These are phyloP conservation scores for Gnomoniopsis smithogilvyi DNA, from an alignment of 2,329 filamentous ascomycete genomes.

Conservation along the genomic window DNA sequence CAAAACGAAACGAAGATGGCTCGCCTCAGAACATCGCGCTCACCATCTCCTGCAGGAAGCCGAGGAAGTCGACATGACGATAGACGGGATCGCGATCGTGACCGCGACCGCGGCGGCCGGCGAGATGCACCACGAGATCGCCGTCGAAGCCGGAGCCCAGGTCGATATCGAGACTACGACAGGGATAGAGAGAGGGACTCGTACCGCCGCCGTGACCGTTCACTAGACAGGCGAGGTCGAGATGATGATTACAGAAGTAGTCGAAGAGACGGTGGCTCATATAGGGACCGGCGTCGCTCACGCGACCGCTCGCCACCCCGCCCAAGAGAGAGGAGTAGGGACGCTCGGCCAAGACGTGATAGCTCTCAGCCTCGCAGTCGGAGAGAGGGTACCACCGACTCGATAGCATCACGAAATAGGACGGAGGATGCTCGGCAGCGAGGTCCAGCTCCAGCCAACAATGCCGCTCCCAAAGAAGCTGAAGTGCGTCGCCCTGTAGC, in stretches of 20 bases:
- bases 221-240: constrained; percentile 49
- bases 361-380: constrained; percentile 63
- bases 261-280: constrained; percentile 50
- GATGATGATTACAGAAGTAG: constrained; percentile 61
- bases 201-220: constrained; percentile 67
- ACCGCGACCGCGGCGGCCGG: constrained; percentile 30
- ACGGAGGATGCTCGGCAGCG: constrained; percentile 59
- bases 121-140: constrained; percentile 50
- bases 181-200: constrained; percentile 45
- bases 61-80: constrained; percentile 43
- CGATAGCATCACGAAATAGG: constrained; percentile 57
- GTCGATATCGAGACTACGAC: constrained; percentile 54
- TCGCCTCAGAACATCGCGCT: constrained; percentile 70
- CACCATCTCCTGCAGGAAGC: constrained; percentile 92
- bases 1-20: constrained; percentile 44
- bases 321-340: constrained; percentile 60
- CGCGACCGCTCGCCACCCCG: constrained; percentile 58
- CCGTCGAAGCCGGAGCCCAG: constrained; percentile 57
- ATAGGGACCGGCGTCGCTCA: constrained; percentile 62
- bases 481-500: constrained; percentile 49
- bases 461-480: constrained; percentile 44
- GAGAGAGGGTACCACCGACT: constrained; percentile 70
- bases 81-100: constrained; percentile 46
- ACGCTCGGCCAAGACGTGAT: constrained; percentile 68
- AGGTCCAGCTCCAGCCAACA: constrained; percentile 48